phyloP scores from a whole-genome alignment of 306 rosid genomes.

The Fragaria ananassa region DNA sequence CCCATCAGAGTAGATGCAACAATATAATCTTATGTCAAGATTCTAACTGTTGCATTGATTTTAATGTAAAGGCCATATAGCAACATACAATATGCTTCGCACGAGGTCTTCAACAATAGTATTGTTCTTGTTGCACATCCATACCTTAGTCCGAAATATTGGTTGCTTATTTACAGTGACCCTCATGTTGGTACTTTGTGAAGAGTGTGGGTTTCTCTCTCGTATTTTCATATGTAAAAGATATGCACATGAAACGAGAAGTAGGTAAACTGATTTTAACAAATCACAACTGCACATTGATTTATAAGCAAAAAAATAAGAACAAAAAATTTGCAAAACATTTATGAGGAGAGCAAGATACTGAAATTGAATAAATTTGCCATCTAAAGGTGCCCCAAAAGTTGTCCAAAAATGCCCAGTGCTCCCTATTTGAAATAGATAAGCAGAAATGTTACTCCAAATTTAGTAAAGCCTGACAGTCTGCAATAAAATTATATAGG shows the following conservation, averaged over 20 bases:
- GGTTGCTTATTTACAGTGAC: too few relatives aligned
- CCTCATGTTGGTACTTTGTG: too few relatives aligned
- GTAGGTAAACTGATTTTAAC: neutral
- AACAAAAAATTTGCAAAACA: conserved; percentile 22
- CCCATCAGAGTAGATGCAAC: neutral
- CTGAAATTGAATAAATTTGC: conserved; percentile 97
- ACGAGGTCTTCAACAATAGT: too few relatives aligned
- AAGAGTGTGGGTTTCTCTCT: neutral
- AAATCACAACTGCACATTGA: neutral
- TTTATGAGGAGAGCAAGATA: conserved; percentile 26
- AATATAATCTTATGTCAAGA: neutral
- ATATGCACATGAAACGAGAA: neutral
- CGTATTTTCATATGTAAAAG: neutral
- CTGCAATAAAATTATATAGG: too few relatives aligned
- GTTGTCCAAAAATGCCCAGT: conserved; percentile 68
- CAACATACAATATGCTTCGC: too few relatives aligned
- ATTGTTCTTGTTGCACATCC: too few relatives aligned
- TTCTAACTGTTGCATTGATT: neutral
- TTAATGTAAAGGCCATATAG: too few relatives aligned
- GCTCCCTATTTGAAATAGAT: conserved; percentile 36
- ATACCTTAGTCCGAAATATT: too few relatives aligned
- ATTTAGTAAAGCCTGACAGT: too few relatives aligned
- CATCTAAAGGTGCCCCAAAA: conserved; percentile 88
- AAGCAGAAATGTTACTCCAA: too few relatives aligned
- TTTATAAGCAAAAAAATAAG: conserved; percentile 3